Conservation (phyloP, 441 rosid species). For the Pelargonium fulgidum region DNA sequence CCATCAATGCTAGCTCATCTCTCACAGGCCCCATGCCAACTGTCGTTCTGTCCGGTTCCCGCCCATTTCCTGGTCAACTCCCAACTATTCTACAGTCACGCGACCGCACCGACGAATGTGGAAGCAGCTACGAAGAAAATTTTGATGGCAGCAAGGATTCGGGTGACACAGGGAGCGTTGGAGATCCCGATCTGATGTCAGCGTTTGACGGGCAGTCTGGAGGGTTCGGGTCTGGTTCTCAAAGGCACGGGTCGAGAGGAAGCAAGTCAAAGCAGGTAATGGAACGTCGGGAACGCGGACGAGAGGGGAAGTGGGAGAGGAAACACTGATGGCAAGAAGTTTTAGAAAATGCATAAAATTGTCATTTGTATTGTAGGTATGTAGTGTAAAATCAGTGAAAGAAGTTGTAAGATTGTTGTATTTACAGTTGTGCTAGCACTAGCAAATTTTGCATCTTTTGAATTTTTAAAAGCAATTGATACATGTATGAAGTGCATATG, state of each 20-base stretch:
- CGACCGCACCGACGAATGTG: slow-evolving; percentile 59
- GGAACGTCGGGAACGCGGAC: slow-evolving; percentile 73
- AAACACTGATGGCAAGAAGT: slow-evolving; percentile 42
- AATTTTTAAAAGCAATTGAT: background rate
- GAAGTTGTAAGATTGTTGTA: background rate
- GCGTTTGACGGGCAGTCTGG: slow-evolving; percentile 61
- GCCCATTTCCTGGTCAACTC: slow-evolving; percentile 55
- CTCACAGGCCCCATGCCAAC: slow-evolving; percentile 30
- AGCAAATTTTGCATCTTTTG: background rate
- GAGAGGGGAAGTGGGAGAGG: slow-evolving; percentile 87
- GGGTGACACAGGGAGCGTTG: slow-evolving; percentile 65
- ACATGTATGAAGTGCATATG: too few species aligned
- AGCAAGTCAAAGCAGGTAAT: slow-evolving; percentile 60
- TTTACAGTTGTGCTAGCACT: slow-evolving; percentile 1
- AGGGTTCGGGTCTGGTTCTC: slow-evolving; percentile 38
- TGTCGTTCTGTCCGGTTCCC: slow-evolving; percentile 51
- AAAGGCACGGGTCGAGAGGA: slow-evolving; percentile 63
- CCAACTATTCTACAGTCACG: slow-evolving; percentile 70
- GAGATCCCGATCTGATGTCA: slow-evolving; percentile 56
- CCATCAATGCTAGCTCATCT: slow-evolving; percentile 28
- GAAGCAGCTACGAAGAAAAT: slow-evolving; percentile 63
- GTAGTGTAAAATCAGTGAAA: background rate
- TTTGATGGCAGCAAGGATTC: slow-evolving; percentile 74
- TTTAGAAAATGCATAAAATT: background rate
- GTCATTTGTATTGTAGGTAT: background rate